Percentiles rank a stretch among this genome's conserved stretches.
phyloP scores from a whole-genome alignment of 2,329 filamentous ascomycete species.

The Pochonia chlamydosporia region DNA sequence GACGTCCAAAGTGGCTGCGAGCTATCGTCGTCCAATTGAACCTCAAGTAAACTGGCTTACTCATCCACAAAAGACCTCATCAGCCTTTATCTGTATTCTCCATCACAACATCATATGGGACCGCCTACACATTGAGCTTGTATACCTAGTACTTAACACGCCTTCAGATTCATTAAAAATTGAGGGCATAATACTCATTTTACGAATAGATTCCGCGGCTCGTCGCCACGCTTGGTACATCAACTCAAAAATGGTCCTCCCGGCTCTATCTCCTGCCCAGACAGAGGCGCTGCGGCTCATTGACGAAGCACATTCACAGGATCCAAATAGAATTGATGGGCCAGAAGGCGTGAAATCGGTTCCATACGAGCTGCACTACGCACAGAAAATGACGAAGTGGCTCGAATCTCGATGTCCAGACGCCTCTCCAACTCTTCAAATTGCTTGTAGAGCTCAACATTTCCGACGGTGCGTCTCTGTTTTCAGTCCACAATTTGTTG shows the following conservation, averaged over 20 bases:
- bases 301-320: constrained; percentile 53
- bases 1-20: neutral
- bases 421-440: constrained; percentile 60
- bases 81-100: neutral
- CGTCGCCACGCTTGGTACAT: too few species aligned
- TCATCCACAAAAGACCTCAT: neutral
- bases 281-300: constrained; percentile 58
- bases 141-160: too few species aligned
- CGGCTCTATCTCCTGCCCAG: constrained; percentile 20
- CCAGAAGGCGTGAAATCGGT: constrained; percentile 36
- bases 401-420: constrained; percentile 54
- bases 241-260: neutral
- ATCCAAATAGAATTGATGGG: constrained; percentile 32
- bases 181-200: too few species aligned
- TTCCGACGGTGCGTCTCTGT: constrained; percentile 52
- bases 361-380: constrained; percentile 80
- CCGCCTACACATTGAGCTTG: neutral
- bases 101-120: neutral
- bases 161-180: too few species aligned
- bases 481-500: neutral
- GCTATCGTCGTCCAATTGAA: neutral
- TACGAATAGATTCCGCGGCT: too few species aligned
- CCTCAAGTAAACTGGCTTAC: neutral
- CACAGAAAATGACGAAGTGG: constrained; percentile 71
- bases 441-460: constrained; percentile 81